A percentile compares a stretch with the other conserved stretches of the same genome.
These are phyloP conservation scores for Dimocarpus longan DNA, from an alignment of 345 rosid species.

Conservation along the genomic window DNA sequence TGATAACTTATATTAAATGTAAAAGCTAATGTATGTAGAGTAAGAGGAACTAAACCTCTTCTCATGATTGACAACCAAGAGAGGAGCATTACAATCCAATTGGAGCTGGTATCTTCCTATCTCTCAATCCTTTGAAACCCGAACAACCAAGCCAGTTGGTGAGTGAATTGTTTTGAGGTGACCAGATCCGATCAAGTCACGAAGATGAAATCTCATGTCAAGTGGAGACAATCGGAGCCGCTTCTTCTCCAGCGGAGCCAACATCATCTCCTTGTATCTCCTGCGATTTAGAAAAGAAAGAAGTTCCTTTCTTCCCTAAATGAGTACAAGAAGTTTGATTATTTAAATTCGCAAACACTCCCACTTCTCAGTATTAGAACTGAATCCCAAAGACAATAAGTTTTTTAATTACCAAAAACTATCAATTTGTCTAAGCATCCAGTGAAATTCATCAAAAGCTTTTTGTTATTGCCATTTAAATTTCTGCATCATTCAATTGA, in stretches of 20 bases:
- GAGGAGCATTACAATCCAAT: constrained; percentile 11
- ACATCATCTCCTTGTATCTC: constrained; percentile 90
- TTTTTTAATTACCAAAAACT: neutral
- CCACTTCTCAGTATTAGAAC: neutral
- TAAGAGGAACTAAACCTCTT: constrained; percentile 18
- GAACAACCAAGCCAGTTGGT: constrained; percentile 63
- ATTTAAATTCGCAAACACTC: constrained; percentile 15
- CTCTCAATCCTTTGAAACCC: constrained; percentile 59
- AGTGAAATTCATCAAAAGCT: neutral
- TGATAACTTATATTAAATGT: neutral
- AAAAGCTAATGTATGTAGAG: neutral
- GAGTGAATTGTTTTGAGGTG: constrained; percentile 61
- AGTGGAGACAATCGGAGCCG: constrained; percentile 74
- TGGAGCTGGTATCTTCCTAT: constrained; percentile 13
- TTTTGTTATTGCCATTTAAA: neutral
- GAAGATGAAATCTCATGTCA: constrained; percentile 92
- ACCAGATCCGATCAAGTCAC: constrained; percentile 95
- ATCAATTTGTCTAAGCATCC: neutral
- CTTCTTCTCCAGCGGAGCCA: constrained; percentile 84
- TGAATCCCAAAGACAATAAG: neutral
- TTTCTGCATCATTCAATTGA: neutral
- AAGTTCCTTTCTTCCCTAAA: constrained; percentile 94
- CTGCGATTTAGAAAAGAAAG: constrained; percentile 70
- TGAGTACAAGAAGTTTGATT: neutral
- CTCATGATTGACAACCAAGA: constrained; percentile 17